phyloP scores from a whole-genome alignment of 2,329 filamentous ascomycete species.

The Calonectria naviculata region DNA sequence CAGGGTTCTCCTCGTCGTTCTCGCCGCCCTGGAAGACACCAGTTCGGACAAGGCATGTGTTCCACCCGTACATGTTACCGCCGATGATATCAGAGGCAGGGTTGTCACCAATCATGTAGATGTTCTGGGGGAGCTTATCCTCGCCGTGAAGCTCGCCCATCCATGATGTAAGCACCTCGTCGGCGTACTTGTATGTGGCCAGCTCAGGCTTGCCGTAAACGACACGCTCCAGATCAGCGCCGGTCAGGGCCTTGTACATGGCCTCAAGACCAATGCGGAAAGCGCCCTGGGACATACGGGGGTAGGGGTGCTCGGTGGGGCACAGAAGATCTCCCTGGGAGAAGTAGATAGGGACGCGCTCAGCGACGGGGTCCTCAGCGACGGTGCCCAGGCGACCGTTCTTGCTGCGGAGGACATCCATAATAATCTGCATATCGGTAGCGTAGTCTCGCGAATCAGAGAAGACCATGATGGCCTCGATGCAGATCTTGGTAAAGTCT shows the following conservation, averaged over 20 bases:
- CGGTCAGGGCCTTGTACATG: conserved; percentile 78
- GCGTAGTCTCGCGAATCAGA: conserved; percentile 95
- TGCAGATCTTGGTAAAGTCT: conserved; percentile 80
- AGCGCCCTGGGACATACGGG: conserved; percentile 87
- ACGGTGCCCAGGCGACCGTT: conserved; percentile 79
- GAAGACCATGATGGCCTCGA: conserved; percentile 90
- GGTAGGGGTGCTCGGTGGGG: conserved; percentile 82
- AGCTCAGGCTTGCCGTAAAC: conserved; percentile 75
- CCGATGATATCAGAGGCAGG: conserved; percentile 62
- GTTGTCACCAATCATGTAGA: conserved; percentile 93
- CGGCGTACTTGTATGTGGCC: conserved; percentile 80
- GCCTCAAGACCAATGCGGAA: conserved; percentile 84
- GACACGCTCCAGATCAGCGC: conserved; percentile 40
- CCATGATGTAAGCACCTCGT: conserved; percentile 71
- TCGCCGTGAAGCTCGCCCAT: conserved; percentile 82
- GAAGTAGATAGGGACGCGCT: conserved; percentile 80
- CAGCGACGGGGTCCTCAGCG: conserved; percentile 47
- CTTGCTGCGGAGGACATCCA: conserved; percentile 82
- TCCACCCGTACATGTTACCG: conserved; percentile 86
- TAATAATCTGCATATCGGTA: conserved; percentile 82
- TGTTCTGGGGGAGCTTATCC: conserved; percentile 71
- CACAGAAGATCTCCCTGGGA: conserved; percentile 89
- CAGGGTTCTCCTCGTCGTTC: conserved; percentile 81
- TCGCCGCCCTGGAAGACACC: conserved; percentile 83
- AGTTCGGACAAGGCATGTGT: conserved; percentile 81